Conservation (phyloP, 2,329 filamentous ascomycete genomes). For the Calonectria crousiana region DNA sequence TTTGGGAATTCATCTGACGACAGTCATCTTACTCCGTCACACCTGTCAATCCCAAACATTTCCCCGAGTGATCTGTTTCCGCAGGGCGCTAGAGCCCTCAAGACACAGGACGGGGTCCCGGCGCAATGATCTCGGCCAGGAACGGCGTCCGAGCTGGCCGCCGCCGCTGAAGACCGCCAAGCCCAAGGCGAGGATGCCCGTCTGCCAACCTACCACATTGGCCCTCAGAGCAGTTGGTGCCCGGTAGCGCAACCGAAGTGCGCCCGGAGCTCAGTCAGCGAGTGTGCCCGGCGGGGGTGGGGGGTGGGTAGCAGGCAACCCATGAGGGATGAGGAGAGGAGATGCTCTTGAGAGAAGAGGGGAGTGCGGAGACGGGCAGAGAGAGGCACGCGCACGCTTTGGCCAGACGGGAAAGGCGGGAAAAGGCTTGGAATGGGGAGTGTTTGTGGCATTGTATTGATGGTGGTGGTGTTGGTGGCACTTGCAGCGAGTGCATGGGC, state of each 20-base stretch:
- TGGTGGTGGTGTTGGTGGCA: conserved; percentile 8
- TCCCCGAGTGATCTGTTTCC: conserved; percentile 28
- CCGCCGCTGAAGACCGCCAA: conserved; percentile 6
- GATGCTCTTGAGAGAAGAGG: conserved; percentile 7
- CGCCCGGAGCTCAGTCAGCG: neutral
- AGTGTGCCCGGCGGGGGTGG: conserved; percentile 10
- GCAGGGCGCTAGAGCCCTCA: conserved; percentile 17
- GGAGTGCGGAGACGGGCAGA: neutral
- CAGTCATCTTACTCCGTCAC: conserved; percentile 14
- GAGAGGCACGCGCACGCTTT: conserved; percentile 2
- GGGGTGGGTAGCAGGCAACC: conserved; percentile 4
- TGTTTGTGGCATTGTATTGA: neutral
- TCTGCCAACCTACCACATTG: neutral
- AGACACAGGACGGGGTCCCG: conserved; percentile 10
- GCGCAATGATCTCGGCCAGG: neutral
- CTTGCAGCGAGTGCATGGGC: neutral
- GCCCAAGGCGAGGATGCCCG: neutral
- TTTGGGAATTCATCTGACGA: conserved; percentile 10
- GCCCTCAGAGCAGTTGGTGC: neutral
- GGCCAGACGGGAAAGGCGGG: conserved; percentile 7
- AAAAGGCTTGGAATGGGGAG: conserved; percentile 4
- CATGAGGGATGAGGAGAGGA: conserved; percentile 11
- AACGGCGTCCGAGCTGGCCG: conserved; percentile 13
- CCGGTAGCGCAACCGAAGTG: conserved; percentile 21
- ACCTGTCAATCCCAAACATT: conserved; percentile 28